Base-by-base conservation (phyloP, 345 rosid species). In the Capsella bursapastoris region DNA sequence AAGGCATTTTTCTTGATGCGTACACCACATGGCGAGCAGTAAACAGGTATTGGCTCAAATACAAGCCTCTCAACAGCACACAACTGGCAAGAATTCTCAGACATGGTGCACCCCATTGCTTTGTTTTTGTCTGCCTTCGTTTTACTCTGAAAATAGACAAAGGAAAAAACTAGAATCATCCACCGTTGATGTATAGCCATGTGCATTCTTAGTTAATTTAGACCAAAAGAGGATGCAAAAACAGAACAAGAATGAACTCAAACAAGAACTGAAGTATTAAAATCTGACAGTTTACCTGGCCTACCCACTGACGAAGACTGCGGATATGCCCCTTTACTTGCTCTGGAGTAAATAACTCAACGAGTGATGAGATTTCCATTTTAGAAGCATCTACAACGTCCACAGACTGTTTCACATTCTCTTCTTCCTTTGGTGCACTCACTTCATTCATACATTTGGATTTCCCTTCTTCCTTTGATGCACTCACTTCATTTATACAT, bases 231-330 rank as follows among this genome's bases (percentile, higher is more conserved):
- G 25, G 25, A 22, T 22, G 25, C 25, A 22, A 22, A 22, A 22
- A 22, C 25, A 22, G 25, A 22, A 22, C 25, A 22, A 22, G 25
- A 22, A 22, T 22, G 25, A 22, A 22, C 25, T 22, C 25, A 55
- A 37, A 66, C 28, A 28, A 68, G 43, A 40, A 22, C 8, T 29
- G 4, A 37, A 13, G 34, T 7, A 52, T n/a, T 8, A 38, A 27
- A 43, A 6, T 60, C 2, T 68, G 52, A 69, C 4, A 5, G 13
- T 29, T 48, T 83, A 90, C 98, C 93, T 93, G 96, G 68, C 98
- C 97, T 78, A 89, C 96, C 98, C 97, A 93, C 73, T 71, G 98
- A 71, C 97, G 87, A 68, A 93, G 94, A 48, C 98, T 86, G 18
- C 3, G 56, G 68, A 93, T 89, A 82, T 93, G 98, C 85, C 82